Conservation (phyloP, 495 filamentous ascomycete species). For the Cudoniella acicularis region DNA sequence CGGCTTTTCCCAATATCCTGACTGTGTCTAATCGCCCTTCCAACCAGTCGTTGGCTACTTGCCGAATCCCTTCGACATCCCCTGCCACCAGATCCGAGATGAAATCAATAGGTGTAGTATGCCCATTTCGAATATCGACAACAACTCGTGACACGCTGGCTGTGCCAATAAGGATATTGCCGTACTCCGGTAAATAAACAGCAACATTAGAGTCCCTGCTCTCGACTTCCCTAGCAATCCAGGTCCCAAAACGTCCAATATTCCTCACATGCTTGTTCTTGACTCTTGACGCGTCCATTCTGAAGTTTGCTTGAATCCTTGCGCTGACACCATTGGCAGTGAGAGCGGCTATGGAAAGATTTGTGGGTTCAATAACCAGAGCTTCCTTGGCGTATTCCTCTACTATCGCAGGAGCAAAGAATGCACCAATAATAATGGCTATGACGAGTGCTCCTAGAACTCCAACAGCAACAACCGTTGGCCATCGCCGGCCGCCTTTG, state of each 20-base stretch:
- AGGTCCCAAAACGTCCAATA: slow-evolving; percentile 74
- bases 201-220: slow-evolving; percentile 64
- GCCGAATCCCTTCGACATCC: slow-evolving; percentile 70
- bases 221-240: slow-evolving; percentile 72
- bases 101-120: slow-evolving; percentile 73
- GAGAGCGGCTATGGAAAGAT: slow-evolving; percentile 77
- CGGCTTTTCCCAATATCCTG: slow-evolving; percentile 64
- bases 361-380: slow-evolving; percentile 71
- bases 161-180: slow-evolving; percentile 69
- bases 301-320: slow-evolving; percentile 74
- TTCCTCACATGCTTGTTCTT: slow-evolving; percentile 63
- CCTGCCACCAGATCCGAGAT: slow-evolving; percentile 70
- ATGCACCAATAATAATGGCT: slow-evolving; percentile 56
- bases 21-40: slow-evolving; percentile 68
- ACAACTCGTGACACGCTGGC: slow-evolving; percentile 70
- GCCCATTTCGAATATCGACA: slow-evolving; percentile 71
- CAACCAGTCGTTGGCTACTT: slow-evolving; percentile 85
- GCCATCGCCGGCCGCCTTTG: slow-evolving; percentile 21
- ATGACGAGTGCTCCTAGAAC: slow-evolving; percentile 36
- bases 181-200: slow-evolving; percentile 82
- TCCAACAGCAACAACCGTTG: slow-evolving; percentile 41
- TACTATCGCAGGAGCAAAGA: slow-evolving; percentile 74
- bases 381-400: slow-evolving; percentile 85
- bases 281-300: slow-evolving; percentile 72
- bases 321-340: slow-evolving; percentile 72